A percentile compares a stretch with the other conserved stretches of the same genome.
These are phyloP conservation scores for Gigaspora rosea DNA, from an alignment of 192 early-diverging fungal genomes.

Conservation along the genomic window DNA sequence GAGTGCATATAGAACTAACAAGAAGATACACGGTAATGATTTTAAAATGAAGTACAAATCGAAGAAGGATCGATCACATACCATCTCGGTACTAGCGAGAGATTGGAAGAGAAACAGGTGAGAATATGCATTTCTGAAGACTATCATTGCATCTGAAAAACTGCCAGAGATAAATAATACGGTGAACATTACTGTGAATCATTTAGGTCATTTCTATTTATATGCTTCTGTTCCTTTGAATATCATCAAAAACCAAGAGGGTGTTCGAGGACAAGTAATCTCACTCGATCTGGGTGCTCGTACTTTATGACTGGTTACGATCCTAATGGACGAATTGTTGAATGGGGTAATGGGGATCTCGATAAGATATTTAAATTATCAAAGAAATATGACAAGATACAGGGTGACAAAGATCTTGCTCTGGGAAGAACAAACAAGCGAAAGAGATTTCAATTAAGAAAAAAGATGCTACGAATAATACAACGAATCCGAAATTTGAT, in stretches of 20 bases:
- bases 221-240: no score
- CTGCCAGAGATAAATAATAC: background rate
- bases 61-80: background rate
- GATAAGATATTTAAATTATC: background rate
- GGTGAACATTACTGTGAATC: no score
- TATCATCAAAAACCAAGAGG: no score
- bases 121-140: background rate
- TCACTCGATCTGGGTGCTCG: no score
- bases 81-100: background rate
- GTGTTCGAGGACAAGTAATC: no score
- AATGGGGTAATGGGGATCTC: background rate
- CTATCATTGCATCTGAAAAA: background rate
- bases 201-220: no score
- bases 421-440: background rate
- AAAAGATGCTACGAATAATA: background rate
- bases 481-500: background rate
- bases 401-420: background rate
- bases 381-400: no score
- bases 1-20: no score
- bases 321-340: background rate
- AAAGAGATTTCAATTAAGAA: constrained; percentile 3
- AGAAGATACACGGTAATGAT: no score
- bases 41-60: background rate
- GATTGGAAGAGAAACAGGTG: background rate
- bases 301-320: background rate